These are phyloP conservation scores for Chaetomium sp. DNA, from an alignment of 2,329 filamentous ascomycete species.

Conservation along the genomic window DNA sequence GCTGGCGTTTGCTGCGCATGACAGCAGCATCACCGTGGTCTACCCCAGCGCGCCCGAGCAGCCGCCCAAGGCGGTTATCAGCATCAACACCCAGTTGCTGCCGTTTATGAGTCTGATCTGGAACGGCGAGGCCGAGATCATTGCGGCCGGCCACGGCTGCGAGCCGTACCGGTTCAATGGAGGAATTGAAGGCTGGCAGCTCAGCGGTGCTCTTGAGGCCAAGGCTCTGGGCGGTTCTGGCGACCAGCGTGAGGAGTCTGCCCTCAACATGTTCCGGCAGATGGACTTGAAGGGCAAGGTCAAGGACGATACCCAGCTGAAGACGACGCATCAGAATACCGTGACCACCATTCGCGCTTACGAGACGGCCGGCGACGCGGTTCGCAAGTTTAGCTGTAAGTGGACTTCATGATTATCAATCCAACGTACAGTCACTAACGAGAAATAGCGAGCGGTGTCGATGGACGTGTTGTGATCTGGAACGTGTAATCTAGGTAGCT, in stretches of 20 bases:
- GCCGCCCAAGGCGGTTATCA: constrained; percentile 83
- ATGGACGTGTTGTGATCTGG: constrained; percentile 79
- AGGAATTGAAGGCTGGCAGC: constrained; percentile 71
- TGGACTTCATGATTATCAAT: constrained; percentile 21
- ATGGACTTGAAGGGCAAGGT: constrained; percentile 96
- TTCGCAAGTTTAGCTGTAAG: constrained; percentile 84
- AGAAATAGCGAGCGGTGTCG: constrained; percentile 66
- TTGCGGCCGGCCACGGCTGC: constrained; percentile 85
- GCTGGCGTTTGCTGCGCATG: constrained; percentile 90
- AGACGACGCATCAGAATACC: constrained; percentile 95
- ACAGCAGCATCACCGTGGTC: constrained; percentile 93
- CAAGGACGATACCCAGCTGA: constrained; percentile 88
- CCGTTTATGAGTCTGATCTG: constrained; percentile 91
- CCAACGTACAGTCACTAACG: constrained; percentile 24
- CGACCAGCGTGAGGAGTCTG: constrained; percentile 74
- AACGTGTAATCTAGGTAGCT: constrained; percentile 41
- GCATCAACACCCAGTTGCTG: constrained; percentile 79
- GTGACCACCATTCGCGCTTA: constrained; percentile 78
- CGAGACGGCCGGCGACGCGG: constrained; percentile 55
- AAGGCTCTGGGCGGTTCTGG: constrained; percentile 56
- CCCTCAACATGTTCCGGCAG: constrained; percentile 95
- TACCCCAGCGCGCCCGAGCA: constrained; percentile 90
- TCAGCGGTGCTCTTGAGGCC: constrained; percentile 72
- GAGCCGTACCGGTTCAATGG: constrained; percentile 89
- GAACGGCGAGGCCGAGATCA: constrained; percentile 86